phyloP scores from a whole-genome alignment of 179 eudicot species.

The Amaranthus tricolor region DNA sequence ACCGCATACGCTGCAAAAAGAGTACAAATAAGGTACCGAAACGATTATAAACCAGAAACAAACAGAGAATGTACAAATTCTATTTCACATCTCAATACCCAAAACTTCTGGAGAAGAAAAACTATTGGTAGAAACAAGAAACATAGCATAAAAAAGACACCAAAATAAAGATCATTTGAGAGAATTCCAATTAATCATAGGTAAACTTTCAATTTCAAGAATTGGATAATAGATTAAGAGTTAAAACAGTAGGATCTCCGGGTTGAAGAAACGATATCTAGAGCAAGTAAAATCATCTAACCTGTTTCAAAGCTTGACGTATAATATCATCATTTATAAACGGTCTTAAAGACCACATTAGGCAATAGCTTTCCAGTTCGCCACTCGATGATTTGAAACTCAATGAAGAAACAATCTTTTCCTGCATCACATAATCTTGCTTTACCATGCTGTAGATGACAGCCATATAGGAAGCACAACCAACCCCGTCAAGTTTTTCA shows the following conservation, averaged over 20 bases:
- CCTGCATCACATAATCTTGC: constrained; percentile 44
- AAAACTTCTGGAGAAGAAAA: background rate
- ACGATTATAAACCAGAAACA: background rate
- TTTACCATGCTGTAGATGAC: constrained; percentile 63
- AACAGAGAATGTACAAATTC: background rate
- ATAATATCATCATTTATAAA: constrained; percentile 54
- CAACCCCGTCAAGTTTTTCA: constrained; percentile 22
- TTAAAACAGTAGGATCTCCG: background rate
- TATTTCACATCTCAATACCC: background rate
- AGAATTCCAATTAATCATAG: background rate
- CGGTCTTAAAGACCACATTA: constrained; percentile 75
- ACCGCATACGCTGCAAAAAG: too few species aligned
- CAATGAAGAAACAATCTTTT: constrained; percentile 47
- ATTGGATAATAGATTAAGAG: background rate
- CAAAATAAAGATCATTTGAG: background rate
- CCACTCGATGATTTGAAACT: constrained; percentile 39
- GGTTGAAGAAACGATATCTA: background rate
- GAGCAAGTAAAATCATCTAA: constrained; percentile 28
- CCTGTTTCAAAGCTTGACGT: constrained; percentile 49
- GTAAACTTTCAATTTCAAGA: background rate
- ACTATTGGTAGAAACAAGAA: background rate
- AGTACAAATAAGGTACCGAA: too few species aligned
- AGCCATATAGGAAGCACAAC: constrained; percentile 52
- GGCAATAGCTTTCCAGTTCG: constrained; percentile 63
- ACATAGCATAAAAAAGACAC: background rate